Evolutionary conservation across 257 asterid species (phyloP).

Genomic region (Plantago elongata): DNA sequence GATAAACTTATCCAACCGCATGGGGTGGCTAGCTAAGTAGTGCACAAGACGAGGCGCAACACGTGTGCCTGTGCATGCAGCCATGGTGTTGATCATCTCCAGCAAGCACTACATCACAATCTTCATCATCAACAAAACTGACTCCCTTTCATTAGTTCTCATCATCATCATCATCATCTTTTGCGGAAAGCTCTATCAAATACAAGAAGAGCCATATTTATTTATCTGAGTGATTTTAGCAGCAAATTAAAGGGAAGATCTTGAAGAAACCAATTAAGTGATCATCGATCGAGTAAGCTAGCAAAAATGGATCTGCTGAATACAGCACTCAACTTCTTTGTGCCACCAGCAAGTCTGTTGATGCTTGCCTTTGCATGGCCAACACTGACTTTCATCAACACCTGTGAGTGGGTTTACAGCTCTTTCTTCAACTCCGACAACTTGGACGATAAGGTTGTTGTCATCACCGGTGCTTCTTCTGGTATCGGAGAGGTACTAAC

Average conservation of each 20-base stretch:
- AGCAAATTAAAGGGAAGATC: no score
- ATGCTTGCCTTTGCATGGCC: constrained; percentile 94
- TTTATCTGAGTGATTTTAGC: not conserved
- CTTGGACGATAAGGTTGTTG: constrained; percentile 66
- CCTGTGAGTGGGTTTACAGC: constrained; percentile 63
- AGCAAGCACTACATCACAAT: constrained; percentile 31
- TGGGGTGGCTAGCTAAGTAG: not conserved
- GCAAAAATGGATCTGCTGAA: constrained; percentile 65
- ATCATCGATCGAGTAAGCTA: no score
- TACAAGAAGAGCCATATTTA: no score
- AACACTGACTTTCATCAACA: constrained; percentile 58
- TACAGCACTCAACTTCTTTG: constrained; percentile 49
- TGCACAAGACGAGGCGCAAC: constrained; percentile 22
- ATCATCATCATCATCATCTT: not conserved
- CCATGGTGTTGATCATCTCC: constrained; percentile 33
- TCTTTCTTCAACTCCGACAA: constrained; percentile 31
- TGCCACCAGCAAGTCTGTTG: constrained; percentile 82
- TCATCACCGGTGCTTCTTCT: constrained; percentile 93
- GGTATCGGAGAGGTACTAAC: constrained; percentile 82
- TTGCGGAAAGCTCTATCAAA: no score
- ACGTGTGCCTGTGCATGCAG: constrained; percentile 68
- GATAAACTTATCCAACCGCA: not conserved
- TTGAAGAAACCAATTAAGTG: not conserved
- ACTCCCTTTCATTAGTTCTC: no score
- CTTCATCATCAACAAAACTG: not conserved